Base-by-base conservation (phyloP, 108 stramenopile species). In the Cyclotella choctawhatcheeana region DNA sequence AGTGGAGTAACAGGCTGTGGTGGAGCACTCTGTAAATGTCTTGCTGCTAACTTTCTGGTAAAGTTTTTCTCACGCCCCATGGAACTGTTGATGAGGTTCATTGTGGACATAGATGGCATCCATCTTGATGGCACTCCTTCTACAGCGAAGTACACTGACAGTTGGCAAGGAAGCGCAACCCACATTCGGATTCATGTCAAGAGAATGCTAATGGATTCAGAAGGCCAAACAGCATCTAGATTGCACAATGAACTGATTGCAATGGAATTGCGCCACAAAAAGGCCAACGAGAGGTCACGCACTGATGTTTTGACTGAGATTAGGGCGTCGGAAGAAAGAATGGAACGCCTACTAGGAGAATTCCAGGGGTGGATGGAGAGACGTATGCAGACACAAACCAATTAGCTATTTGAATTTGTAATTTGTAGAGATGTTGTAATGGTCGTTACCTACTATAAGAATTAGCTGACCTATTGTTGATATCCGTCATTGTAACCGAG, bases 261-360 rank as follows among this genome's bases (percentile, higher is more conserved):
- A 0, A 77, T 81, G 81, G 81, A 81, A 35, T 45, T 67, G 58
- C 76, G 81, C 17, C 55, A 77, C 55, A 81, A 77, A 33, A 77
- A 61, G 63, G 76, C 58, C 5, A 77, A 81, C 51, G 81, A 77
- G 35, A 61, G 64, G 20, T 77, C 76, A 18, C 44, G 81, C 5
- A 66, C 76, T 17, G 81, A 81, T 77, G 72, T 81, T n/a, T 64
- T 81, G 40, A 81, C 75, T 13, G 81, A 81, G 52, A 81, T 81
- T 20, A 61, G 81, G 44, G 81, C 81, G 14, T 81, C 81, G 0
- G 81, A 81, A 67, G 81, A 77, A 53, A 56, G 81, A 20, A 81
- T 81, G 54, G 76, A 77, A 25, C 48, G 81, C 14, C 73, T 81
- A 51, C 47, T 81, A 2, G 73, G 71, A 40, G 75, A 77, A 31